Evolutionary conservation across 768 basidiomycete species (phyloP), one percentile per base, ranked within the genome.

Genomic region (Trametes villosa): DNA sequence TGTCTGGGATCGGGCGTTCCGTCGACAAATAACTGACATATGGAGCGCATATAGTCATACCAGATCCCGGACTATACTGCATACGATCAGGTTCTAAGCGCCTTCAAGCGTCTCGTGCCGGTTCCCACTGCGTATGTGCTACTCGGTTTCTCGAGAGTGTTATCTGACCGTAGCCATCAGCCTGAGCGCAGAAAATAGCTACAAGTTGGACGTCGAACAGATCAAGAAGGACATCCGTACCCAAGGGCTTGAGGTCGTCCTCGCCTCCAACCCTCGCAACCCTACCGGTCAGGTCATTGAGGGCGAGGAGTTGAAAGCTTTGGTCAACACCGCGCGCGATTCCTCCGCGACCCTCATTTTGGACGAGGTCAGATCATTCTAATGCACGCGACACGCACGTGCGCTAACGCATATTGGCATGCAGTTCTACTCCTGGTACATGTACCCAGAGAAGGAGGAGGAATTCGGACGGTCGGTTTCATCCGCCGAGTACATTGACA

Each of bases 391-490:
- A 27, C 11, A 18, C 20, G 40, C 33, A n/a, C 27, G 51, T n/a
- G 13, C 15, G 22, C 24, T 22, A 40, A 8, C n/a, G n/a, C 11
- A 33, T 26, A 11, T 22, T n/a, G 13, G 3, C 8, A 26, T 65
- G 3, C 64, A 96, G 88, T 94, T 96, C 75, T 96, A 97, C 70
- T 93, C 91, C 11, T 96, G 94, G 93, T 96, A 96, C 72, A 88
- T 94, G 54, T 96, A 96, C 71, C 92, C 88, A 12, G 91, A 96
- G 45, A 75, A 85, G 58, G 85, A 86, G 13, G 77, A 81, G 53
- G 91, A 94, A 61, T 81, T 81, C 57, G 94, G 94, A 17, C 85
- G 86, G 62, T 88, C 90, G 9, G 72, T 96, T 29, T 94, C 91
- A 9, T 91, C 90, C 0, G 94, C 95, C 0, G 81, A 83, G 70